Conservation (phyloP, 257 asterid genomes). For the Gentiana straminea region DNA sequence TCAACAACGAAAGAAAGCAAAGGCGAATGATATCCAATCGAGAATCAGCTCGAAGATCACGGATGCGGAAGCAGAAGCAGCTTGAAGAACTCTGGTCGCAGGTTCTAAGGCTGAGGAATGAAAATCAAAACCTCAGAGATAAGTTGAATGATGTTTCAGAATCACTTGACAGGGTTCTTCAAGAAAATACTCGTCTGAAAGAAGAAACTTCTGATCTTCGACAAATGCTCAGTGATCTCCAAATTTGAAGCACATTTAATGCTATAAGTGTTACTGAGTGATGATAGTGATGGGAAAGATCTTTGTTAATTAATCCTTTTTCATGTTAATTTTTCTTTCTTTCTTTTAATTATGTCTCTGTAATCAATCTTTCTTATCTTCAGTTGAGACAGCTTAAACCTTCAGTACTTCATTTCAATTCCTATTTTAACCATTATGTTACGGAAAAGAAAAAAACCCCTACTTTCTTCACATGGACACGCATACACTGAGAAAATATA, state of each 20-base stretch:
- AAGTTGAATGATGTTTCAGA: constrained; percentile 44
- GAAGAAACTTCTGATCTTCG: constrained; percentile 69
- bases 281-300: constrained; percentile 7
- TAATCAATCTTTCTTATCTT: too few species aligned
- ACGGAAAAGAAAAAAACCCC: too few species aligned
- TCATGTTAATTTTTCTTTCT: not conserved
- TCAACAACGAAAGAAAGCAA: constrained; percentile 61
- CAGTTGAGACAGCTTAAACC: too few species aligned
- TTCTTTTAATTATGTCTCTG: too few species aligned
- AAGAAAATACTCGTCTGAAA: constrained; percentile 55
- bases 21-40: constrained; percentile 86
- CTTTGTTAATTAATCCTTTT: constrained; percentile 12
- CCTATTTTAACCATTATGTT: too few species aligned
- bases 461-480: too few species aligned
- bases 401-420: too few species aligned
- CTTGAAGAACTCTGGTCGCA: constrained; percentile 84
- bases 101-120: constrained; percentile 55
- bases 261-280: constrained; percentile 40
- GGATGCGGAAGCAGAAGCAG: constrained; percentile 90
- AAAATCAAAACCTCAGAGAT: constrained; percentile 48
- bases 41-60: constrained; percentile 81
- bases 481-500: too few species aligned
- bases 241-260: constrained; percentile 34
- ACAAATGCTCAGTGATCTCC: constrained; percentile 41
- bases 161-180: constrained; percentile 42